Evolutionary conservation across 345 rosid species (phyloP).

Genomic region (Eucalyptus caleyi): DNA sequence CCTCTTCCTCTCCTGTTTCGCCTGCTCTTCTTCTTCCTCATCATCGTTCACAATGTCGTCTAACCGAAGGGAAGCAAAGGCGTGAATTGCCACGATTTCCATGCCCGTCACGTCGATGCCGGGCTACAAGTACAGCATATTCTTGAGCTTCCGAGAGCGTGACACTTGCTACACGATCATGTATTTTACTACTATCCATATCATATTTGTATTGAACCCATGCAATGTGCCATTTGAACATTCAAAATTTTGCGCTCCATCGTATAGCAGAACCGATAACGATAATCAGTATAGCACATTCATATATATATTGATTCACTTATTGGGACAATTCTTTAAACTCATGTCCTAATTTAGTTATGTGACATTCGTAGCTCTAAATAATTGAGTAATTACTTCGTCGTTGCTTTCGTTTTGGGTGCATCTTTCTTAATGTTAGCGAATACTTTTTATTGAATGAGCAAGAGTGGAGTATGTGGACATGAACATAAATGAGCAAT

Average conservation of each 20-base stretch:
- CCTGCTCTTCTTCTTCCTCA: no score
- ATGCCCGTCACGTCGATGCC: no score
- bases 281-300: neutral
- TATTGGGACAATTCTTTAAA: neutral
- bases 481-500: neutral
- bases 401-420: neutral
- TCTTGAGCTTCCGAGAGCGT: no score
- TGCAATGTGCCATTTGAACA: no score
- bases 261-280: neutral
- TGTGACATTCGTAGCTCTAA: neutral
- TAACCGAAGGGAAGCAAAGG: no score
- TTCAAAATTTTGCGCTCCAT: neutral
- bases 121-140: no score
- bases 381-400: neutral
- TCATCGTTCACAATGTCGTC: no score
- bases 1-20: no score
- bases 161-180: no score
- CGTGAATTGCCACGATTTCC: no score
- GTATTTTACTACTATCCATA: no score
- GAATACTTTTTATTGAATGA: neutral
- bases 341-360: neutral
- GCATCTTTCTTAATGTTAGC: neutral
- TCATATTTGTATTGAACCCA: no score
- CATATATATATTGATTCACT: neutral
- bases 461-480: neutral